Percentiles rank a stretch among this genome's conserved stretches.
Evolutionary conservation across 192 early-diverging fungal genomes (phyloP).

Genomic region (Globomyces pollinis-pini): DNA sequence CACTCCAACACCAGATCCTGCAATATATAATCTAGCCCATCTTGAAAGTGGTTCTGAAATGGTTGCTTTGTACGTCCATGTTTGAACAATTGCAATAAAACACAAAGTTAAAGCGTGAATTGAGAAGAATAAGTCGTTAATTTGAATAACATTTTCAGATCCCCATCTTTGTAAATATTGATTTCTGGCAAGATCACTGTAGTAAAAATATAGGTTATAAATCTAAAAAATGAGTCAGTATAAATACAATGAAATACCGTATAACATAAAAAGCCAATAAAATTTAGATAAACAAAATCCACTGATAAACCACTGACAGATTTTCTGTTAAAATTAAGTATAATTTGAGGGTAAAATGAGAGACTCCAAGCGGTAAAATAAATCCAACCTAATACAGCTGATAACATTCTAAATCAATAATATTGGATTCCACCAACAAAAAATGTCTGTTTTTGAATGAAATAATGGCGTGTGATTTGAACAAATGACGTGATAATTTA

Average conservation of each 20-base stretch:
- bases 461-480: too few species aligned
- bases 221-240: too few species aligned
- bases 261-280: conserved; percentile 81
- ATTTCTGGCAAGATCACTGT: conserved; percentile 68
- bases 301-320: conserved; percentile 80
- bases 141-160: conserved; percentile 60
- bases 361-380: conserved; percentile 85
- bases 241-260: too few species aligned
- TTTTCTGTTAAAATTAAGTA: conserved; percentile 3
- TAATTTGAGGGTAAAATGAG: conserved; percentile 79
- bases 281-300: conserved; percentile 83
- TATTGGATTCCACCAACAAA: too few species aligned
- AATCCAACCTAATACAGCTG: conserved; percentile 37
- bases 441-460: too few species aligned
- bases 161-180: conserved; percentile 65
- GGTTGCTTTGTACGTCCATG: conserved; percentile 10
- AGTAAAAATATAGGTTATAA: conserved; percentile 13
- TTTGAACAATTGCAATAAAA: conserved; percentile 21
- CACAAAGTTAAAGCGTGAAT: conserved; percentile 68
- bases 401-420: conserved; percentile 3
- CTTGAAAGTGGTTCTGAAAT: conserved; percentile 4
- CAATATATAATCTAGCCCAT: background rate
- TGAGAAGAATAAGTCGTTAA: conserved; percentile 83
- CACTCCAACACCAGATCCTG: background rate
- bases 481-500: too few species aligned